Conservation (phyloP, 768 basidiomycete species). For the Roridomyces roridus region DNA sequence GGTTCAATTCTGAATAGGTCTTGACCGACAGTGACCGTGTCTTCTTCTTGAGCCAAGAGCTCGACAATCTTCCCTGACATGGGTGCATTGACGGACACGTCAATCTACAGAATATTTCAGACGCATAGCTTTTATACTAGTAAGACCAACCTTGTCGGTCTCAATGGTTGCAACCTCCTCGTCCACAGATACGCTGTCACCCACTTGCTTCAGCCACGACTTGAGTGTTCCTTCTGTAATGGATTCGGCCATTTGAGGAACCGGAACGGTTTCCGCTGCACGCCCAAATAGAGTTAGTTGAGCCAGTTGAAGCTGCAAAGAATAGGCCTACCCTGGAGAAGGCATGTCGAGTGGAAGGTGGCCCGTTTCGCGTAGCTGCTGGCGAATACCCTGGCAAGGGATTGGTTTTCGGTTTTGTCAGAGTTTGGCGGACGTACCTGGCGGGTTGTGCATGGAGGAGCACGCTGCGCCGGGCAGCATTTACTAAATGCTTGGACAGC, state of each 20-base stretch:
- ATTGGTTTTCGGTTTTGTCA: constrained; percentile 20
- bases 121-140: neutral
- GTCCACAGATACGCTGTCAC: constrained; percentile 88
- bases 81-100: constrained; percentile 96
- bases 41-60: constrained; percentile 88
- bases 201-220: constrained; percentile 92
- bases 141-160: constrained; percentile 85
- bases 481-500: constrained; percentile 75
- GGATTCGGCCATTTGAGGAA: constrained; percentile 98
- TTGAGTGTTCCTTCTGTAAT: constrained; percentile 98
- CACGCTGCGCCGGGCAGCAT: constrained; percentile 66
- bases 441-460: constrained; percentile 44
- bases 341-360: constrained; percentile 72
- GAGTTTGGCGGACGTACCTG: constrained; percentile 29
- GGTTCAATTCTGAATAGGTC: constrained; percentile 92
- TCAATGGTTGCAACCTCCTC: constrained; percentile 98
- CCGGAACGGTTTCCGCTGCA: constrained; percentile 89
- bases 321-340: constrained; percentile 66
- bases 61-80: constrained; percentile 87
- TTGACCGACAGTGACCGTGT: constrained; percentile 93
- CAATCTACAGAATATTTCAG: constrained; percentile 65
- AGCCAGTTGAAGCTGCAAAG: neutral
- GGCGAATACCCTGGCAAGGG: constrained; percentile 50
- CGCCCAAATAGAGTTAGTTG: neutral
- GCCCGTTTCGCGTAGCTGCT: constrained; percentile 55